phyloP scores from a whole-genome alignment of 768 basidiomycete species.

The Lactarius vividus region DNA sequence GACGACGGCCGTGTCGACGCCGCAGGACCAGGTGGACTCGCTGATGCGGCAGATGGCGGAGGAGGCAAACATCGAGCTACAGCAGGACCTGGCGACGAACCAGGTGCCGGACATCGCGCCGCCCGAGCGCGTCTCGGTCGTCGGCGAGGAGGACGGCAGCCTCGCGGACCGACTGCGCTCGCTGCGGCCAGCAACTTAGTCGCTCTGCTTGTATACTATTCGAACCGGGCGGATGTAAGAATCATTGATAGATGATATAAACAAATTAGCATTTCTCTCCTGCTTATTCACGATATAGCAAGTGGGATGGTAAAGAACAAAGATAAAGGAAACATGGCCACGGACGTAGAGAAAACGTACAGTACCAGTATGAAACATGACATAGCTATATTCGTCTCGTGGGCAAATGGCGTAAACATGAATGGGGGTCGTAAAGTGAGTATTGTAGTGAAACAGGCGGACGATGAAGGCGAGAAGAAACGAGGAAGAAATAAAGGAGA shows the following conservation, averaged over 20 bases:
- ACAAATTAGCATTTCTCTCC: background rate
- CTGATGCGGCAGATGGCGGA: constrained; percentile 94
- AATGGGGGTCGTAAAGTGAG: background rate
- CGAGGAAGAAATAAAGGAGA: background rate
- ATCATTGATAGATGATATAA: background rate
- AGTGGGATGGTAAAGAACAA: background rate
- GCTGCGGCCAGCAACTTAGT: constrained; percentile 70
- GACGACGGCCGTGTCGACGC: constrained; percentile 89
- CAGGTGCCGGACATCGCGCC: constrained; percentile 59
- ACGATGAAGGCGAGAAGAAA: background rate
- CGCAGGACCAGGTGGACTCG: constrained; percentile 94
- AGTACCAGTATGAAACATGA: background rate
- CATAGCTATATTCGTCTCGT: background rate
- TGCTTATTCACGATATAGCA: too few species aligned
- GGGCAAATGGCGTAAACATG: background rate
- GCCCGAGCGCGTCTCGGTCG: constrained; percentile 39
- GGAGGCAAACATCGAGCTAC: constrained; percentile 92
- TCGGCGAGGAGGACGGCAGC: constrained; percentile 74
- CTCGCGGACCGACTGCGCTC: constrained; percentile 88
- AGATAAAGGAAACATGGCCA: background rate
- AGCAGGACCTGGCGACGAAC: constrained; percentile 80
- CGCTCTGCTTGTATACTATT: background rate
- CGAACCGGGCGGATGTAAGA: background rate
- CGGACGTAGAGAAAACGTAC: background rate
- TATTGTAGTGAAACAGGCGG: background rate